Conservation (phyloP, 139 green algal species). For the Chlorella sp. region DNA sequence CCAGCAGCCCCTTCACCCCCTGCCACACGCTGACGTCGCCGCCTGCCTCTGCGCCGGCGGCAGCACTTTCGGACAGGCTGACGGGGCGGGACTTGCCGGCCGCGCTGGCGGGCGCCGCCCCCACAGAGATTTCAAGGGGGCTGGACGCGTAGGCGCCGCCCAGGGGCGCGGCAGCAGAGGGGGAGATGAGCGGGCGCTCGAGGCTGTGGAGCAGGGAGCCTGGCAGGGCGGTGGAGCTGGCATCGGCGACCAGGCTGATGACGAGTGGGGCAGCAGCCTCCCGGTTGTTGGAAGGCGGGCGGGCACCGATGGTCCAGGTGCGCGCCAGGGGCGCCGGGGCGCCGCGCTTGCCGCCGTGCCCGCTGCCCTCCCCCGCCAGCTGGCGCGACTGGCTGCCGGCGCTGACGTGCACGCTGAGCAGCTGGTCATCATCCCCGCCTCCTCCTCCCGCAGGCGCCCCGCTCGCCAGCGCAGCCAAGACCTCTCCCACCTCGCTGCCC, state of each 20-base stretch:
- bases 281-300: not conserved
- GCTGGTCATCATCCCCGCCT: not conserved
- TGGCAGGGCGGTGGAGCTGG: not conserved
- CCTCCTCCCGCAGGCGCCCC: not conserved
- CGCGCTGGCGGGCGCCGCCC: not conserved
- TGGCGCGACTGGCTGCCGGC: not conserved
- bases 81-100: not conserved
- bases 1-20: slow-evolving; percentile 9
- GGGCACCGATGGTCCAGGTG: not conserved
- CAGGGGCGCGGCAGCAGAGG: not conserved
- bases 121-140: not conserved
- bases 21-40: slow-evolving; percentile 4
- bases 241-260: not conserved
- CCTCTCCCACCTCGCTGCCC: not conserved
- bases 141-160: not conserved
- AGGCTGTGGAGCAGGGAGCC: not conserved
- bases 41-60: not conserved
- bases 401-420: slow-evolving; percentile 5
- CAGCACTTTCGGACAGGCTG: too few species aligned
- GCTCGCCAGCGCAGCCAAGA: too few species aligned
- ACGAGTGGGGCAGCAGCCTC: not conserved
- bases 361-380: not conserved
- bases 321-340: not conserved
- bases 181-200: not conserved
- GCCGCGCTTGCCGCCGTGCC: not conserved